Conservation (phyloP, 768 basidiomycete genomes). For the Podaxis sp. region DNA sequence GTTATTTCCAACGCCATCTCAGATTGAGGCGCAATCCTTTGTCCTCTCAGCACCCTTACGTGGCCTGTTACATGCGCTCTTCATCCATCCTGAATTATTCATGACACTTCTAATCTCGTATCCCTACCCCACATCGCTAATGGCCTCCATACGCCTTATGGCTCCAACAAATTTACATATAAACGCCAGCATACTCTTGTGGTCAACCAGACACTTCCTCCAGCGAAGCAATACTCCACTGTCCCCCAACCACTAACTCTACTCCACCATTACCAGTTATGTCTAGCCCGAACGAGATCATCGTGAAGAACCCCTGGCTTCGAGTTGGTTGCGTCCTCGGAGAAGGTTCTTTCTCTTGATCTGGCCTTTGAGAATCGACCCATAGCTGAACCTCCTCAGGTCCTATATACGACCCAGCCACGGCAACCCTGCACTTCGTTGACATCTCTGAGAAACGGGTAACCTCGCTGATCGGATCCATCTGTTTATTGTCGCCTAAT, state of each 20-base stretch:
- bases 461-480: constrained; percentile 9
- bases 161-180: constrained; percentile 10
- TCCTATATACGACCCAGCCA: constrained; percentile 59
- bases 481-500: constrained; percentile 6
- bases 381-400: constrained; percentile 33
- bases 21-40: constrained; percentile 4
- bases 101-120: constrained; percentile 8
- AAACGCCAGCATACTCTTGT: background rate
- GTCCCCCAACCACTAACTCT: background rate
- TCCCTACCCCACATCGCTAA: background rate
- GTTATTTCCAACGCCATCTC: constrained; percentile 14
- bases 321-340: constrained; percentile 56
- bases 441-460: constrained; percentile 62
- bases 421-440: constrained; percentile 62
- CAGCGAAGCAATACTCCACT: constrained; percentile 14
- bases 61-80: constrained; percentile 5
- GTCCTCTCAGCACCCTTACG: constrained; percentile 10
- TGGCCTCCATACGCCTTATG: constrained; percentile 4
- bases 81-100: constrained; percentile 6
- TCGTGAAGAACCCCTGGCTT: constrained; percentile 47
- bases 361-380: background rate
- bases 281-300: constrained; percentile 30
- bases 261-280: constrained; percentile 8
- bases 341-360: constrained; percentile 46
- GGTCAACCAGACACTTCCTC: background rate